Evolutionary conservation across 2,329 filamentous ascomycete species (phyloP).

Genomic region (Calonectria leucothoes): DNA sequence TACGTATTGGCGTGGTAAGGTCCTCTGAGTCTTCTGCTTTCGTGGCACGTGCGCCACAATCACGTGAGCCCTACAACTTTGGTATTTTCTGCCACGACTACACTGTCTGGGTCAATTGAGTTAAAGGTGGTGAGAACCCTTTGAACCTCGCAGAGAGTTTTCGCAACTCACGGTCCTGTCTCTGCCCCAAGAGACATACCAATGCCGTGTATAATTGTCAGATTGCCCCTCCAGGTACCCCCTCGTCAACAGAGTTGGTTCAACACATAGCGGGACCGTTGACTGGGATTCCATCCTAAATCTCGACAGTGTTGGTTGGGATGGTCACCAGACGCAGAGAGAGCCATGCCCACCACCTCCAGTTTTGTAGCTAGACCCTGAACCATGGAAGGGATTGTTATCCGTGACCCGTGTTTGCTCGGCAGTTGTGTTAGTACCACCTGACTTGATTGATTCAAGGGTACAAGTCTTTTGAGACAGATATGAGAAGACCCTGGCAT

Average conservation of each 20-base stretch:
- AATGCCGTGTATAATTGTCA: not conserved
- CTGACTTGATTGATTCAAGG: not conserved
- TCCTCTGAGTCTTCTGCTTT: not conserved
- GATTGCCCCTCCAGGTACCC: not conserved
- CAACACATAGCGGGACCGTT: constrained; percentile 21
- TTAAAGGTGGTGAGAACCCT: not conserved
- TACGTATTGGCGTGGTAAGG: constrained; percentile 12
- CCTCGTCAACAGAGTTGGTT: not conserved
- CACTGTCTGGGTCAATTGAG: not conserved
- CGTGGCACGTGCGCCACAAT: constrained; percentile 36
- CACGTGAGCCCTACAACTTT: constrained; percentile 32
- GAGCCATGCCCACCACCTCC: not conserved
- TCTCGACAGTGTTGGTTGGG: constrained; percentile 17
- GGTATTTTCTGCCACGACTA: not conserved
- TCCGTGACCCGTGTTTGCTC: not conserved
- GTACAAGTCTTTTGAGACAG: not conserved
- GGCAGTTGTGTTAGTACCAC: not conserved
- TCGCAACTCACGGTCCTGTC: not conserved
- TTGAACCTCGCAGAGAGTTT: not conserved
- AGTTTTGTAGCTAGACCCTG: not conserved
- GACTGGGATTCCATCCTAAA: constrained; percentile 23
- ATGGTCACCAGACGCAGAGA: not conserved
- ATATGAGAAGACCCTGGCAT: constrained; percentile 8
- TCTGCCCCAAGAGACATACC: not conserved
- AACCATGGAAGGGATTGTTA: not conserved